Evolutionary conservation across 1,284 basidiomycete species (phyloP).

Genomic region (Cutaneotrichosporon sp.): DNA sequence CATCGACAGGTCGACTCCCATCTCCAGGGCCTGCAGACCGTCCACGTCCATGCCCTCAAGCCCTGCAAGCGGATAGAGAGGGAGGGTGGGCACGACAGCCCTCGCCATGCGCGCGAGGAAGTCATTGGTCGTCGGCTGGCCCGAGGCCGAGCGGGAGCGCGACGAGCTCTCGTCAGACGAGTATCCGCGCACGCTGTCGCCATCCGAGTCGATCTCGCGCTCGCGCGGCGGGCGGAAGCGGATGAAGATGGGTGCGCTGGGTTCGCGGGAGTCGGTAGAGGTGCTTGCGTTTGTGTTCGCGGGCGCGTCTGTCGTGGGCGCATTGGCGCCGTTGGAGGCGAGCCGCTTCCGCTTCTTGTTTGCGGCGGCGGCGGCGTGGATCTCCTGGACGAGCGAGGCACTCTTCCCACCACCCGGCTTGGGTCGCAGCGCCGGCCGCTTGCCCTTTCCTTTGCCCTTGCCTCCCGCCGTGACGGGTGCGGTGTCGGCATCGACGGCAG

Average conservation of each 20-base stretch:
- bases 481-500: not conserved
- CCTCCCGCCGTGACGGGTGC: not conserved
- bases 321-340: not conserved
- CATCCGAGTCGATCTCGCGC: constrained; percentile 46
- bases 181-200: constrained; percentile 42
- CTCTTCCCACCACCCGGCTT: not conserved
- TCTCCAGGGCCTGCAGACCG: not conserved
- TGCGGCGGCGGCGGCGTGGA: not conserved
- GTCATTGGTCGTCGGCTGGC: constrained; percentile 11
- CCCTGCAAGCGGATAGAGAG: not conserved
- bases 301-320: not conserved
- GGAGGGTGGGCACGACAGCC: not conserved
- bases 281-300: not conserved
- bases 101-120: constrained; percentile 14
- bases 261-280: not conserved
- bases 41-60: not conserved
- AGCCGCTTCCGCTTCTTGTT: not conserved
- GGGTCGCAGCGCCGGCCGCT: not conserved
- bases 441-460: constrained; percentile 1
- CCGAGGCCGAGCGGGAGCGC: not conserved
- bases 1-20: not conserved
- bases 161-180: constrained; percentile 29
- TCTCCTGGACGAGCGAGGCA: not conserved
- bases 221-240: not conserved
- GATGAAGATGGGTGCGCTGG: not conserved